phyloP scores from a whole-genome alignment of 192 early-diverging fungal genomes.

The Paraglomus occultum region DNA sequence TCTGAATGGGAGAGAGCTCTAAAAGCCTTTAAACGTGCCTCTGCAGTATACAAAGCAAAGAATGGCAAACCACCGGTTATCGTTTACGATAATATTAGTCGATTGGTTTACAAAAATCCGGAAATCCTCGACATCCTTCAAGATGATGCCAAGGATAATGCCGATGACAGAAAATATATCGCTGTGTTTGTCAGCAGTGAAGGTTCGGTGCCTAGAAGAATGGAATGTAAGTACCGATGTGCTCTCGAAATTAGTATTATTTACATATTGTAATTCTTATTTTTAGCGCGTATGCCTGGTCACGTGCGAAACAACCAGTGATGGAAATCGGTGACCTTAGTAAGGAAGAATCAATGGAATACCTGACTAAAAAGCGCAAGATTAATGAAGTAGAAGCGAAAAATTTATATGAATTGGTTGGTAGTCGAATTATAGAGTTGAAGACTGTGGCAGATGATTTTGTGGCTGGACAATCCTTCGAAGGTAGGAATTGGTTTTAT shows the following conservation, averaged over 20 bases:
- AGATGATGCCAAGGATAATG: constrained; percentile 20
- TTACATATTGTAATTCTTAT: neutral
- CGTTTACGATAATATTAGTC: neutral
- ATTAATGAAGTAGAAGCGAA: constrained; percentile 1
- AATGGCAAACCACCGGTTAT: constrained; percentile 13
- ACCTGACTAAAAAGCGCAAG: constrained; percentile 18
- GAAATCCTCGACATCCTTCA: constrained; percentile 19
- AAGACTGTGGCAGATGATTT: neutral
- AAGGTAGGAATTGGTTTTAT: constrained; percentile 9
- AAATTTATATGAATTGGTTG: constrained; percentile 17
- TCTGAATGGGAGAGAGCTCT: constrained; percentile 1
- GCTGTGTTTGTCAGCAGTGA: constrained; percentile 10
- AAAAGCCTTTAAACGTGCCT: constrained; percentile 2
- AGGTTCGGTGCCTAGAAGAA: constrained; percentile 19
- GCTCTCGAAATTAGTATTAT: neutral
- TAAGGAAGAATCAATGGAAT: constrained; percentile 19
- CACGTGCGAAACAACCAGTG: constrained; percentile 1
- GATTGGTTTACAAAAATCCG: neutral
- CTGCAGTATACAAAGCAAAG: constrained; percentile 3
- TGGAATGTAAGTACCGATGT: constrained; percentile 25
- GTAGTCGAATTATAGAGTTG: constrained; percentile 3
- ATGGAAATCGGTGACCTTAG: constrained; percentile 24
- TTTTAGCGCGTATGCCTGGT: constrained; percentile 17
- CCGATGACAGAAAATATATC: constrained; percentile 21
- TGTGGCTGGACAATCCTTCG: neutral